phyloP scores from a whole-genome alignment of 2,329 filamentous ascomycete genomes.

The Trichophyton benhamiae region DNA sequence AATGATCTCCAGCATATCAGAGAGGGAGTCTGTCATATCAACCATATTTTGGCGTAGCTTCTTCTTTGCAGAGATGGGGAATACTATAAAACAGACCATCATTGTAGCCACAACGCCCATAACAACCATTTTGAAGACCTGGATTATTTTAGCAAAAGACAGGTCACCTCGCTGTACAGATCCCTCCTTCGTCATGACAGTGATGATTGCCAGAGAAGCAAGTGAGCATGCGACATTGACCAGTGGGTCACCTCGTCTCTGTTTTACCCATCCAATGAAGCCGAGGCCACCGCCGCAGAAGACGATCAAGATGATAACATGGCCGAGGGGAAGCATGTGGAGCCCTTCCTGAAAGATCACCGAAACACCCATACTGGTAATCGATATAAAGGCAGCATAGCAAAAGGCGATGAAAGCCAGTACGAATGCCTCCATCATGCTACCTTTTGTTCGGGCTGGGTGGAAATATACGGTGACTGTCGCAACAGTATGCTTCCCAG shows the following conservation, averaged over 20 bases:
- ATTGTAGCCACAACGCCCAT: constrained; percentile 62
- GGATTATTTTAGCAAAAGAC: constrained; percentile 65
- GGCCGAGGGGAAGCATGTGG: constrained; percentile 57
- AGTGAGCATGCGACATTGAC: constrained; percentile 79
- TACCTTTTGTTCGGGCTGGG: constrained; percentile 71
- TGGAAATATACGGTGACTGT: constrained; percentile 94
- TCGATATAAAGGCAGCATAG: constrained; percentile 63
- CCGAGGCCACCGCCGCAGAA: constrained; percentile 81
- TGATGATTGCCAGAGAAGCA: constrained; percentile 78
- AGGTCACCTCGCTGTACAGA: constrained; percentile 72
- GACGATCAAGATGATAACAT: constrained; percentile 64
- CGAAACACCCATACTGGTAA: constrained; percentile 79
- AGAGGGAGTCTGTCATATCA: constrained; percentile 60
- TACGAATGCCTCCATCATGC: constrained; percentile 75
- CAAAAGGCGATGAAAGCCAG: constrained; percentile 65
- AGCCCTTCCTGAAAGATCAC: constrained; percentile 60
- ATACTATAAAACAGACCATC: constrained; percentile 63
- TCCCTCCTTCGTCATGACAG: constrained; percentile 80
- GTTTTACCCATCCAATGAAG: constrained; percentile 78
- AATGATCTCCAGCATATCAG: constrained; percentile 70
- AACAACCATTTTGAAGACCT: constrained; percentile 73
- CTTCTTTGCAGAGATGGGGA: constrained; percentile 63
- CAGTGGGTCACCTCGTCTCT: constrained; percentile 61
- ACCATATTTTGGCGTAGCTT: constrained; percentile 63
- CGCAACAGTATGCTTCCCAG: constrained; percentile 87